Percentiles rank a stretch among this genome's conserved stretches.
These are phyloP conservation scores for Lithospermum erythrorhizon DNA, from an alignment of 257 asterid genomes.

Conservation along the genomic window DNA sequence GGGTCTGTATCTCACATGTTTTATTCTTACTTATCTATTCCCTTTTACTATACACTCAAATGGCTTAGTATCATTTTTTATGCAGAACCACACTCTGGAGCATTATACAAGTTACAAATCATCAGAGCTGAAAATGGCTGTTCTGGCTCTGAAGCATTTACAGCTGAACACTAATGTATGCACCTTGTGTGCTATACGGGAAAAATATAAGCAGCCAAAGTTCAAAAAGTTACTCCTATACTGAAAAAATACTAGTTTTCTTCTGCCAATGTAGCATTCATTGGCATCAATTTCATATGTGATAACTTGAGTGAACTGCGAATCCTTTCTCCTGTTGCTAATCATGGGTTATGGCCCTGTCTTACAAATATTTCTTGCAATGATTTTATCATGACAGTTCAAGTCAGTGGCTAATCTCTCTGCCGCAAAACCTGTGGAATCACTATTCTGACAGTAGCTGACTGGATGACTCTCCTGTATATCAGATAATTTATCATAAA, in stretches of 20 bases:
- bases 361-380: not conserved
- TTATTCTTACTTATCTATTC: constrained; percentile 4
- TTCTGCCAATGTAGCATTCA: not conserved
- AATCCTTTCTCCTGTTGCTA: too few relatives aligned
- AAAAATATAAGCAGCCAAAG: constrained; percentile 61
- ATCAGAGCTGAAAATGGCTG: constrained; percentile 28
- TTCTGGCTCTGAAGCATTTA: constrained; percentile 49
- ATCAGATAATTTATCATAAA: constrained; percentile 18
- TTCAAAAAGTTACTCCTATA: constrained; percentile 13
- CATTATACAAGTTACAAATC: constrained; percentile 26
- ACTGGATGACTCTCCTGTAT: constrained; percentile 14
- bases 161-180: constrained; percentile 39
- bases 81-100: constrained; percentile 25
- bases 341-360: too few relatives aligned
- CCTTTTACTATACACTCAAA: not conserved
- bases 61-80: constrained; percentile 7
- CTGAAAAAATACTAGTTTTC: too few relatives aligned
- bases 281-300: not conserved
- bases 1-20: constrained; percentile 44
- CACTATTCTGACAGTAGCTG: constrained; percentile 38
- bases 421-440: constrained; percentile 34
- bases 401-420: constrained; percentile 59
- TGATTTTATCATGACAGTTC: constrained; percentile 43
- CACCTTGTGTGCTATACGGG: constrained; percentile 45
- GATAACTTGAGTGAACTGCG: too few relatives aligned